Percentiles rank a stretch among this genome's conserved stretches.
phyloP scores from a whole-genome alignment of 1,139 yeast species.

The Magnusiomyces clavatus region DNA sequence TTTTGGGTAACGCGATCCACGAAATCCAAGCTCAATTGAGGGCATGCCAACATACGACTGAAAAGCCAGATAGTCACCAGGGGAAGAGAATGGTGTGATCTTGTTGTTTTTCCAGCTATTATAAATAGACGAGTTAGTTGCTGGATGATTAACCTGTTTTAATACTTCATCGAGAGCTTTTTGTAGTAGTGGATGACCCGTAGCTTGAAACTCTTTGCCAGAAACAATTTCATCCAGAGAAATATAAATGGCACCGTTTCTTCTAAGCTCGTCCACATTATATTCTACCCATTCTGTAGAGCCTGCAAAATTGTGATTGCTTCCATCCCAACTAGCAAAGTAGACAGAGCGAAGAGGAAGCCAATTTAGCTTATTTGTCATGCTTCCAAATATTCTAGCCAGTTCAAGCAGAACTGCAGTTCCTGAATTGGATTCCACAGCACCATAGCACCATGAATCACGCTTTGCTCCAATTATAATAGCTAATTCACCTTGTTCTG shows the following conservation, averaged over 20 bases:
- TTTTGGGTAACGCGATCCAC: conserved; percentile 40
- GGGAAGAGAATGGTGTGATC: conserved; percentile 14
- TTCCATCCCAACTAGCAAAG: conserved; percentile 82
- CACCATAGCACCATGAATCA: conserved; percentile 73
- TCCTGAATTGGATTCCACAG: conserved; percentile 67
- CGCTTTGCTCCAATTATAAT: conserved; percentile 78
- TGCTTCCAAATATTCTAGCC: conserved; percentile 59
- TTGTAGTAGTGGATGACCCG: conserved; percentile 61
- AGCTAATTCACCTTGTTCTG: conserved; percentile 70
- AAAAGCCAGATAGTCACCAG: conserved; percentile 65
- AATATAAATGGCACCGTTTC: conserved; percentile 64
- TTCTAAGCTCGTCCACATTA: conserved; percentile 43
- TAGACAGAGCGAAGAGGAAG: conserved; percentile 73
- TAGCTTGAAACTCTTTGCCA: conserved; percentile 51
- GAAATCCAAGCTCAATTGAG: conserved; percentile 50
- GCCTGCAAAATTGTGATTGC: conserved; percentile 78
- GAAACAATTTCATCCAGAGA: conserved; percentile 71
- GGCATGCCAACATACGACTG: conserved; percentile 62
- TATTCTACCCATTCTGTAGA: conserved; percentile 71
- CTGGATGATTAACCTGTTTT: conserved; percentile 35
- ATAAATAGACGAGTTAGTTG: conserved; percentile 19
- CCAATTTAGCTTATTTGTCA: conserved; percentile 68
- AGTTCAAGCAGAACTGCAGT: conserved; percentile 66
- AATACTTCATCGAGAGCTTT: conserved; percentile 39
- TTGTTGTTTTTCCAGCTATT: conserved; percentile 18